Conservation (phyloP, 257 asterid species). For the Phtheirospermum japonicum region DNA sequence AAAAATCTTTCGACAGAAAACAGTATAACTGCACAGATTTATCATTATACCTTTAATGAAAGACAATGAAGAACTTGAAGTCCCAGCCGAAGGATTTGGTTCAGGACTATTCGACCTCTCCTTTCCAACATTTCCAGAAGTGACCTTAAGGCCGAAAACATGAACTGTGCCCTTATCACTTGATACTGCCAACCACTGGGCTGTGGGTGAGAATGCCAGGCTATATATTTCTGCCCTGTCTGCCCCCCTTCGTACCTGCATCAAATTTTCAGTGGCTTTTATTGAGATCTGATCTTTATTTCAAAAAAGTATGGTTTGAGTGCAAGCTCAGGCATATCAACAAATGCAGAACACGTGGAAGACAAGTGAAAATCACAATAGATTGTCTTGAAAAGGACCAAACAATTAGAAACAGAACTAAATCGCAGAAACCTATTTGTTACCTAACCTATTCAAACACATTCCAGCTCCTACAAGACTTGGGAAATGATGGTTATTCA, state of each 20-base stretch:
- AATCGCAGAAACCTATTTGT: not conserved
- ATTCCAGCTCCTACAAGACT: no score
- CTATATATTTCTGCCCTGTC: constrained; percentile 94
- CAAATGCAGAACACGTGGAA: not conserved
- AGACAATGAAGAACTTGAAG: constrained; percentile 70
- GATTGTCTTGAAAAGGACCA: not conserved
- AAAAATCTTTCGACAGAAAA: not conserved
- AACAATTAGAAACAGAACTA: not conserved
- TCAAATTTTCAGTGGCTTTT: constrained; percentile 17
- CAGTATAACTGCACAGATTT: not conserved
- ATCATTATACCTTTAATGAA: constrained; percentile 70
- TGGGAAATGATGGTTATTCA: no score
- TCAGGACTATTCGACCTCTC: constrained; percentile 56
- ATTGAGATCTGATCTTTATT: not conserved
- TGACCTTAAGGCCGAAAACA: constrained; percentile 75
- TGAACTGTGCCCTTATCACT: constrained; percentile 97
- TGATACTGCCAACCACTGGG: constrained; percentile 93
- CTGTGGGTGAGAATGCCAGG: constrained; percentile 76
- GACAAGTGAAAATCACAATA: not conserved
- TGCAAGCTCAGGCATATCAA: constrained; percentile 1
- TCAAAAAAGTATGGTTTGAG: constrained; percentile 2
- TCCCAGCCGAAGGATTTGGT: constrained; percentile 35
- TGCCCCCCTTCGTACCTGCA: constrained; percentile 95
- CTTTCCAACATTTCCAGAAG: constrained; percentile 48
- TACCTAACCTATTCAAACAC: no score